phyloP scores from a whole-genome alignment of 345 rosid genomes.

The Camelina neglecta region DNA sequence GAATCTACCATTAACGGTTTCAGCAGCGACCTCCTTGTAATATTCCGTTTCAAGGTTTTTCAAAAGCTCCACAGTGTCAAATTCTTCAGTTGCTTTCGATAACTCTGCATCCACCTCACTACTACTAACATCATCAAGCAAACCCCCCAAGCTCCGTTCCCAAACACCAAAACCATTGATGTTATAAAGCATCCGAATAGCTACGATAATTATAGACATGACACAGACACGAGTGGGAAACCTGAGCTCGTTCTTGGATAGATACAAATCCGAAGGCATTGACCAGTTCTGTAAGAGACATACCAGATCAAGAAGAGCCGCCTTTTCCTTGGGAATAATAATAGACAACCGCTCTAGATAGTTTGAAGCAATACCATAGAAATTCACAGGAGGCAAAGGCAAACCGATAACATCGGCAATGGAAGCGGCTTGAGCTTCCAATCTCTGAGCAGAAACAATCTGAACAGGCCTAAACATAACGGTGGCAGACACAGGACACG shows the following conservation, averaged over 20 bases:
- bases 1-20: conserved; percentile 1
- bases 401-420: conserved; percentile 69
- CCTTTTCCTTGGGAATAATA: conserved; percentile 39
- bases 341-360: conserved; percentile 61
- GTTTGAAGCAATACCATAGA: conserved; percentile 60
- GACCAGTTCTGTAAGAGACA: conserved; percentile 64
- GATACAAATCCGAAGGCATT: conserved; percentile 73
- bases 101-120: conserved; percentile 19
- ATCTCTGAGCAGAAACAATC: conserved; percentile 53
- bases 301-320: conserved; percentile 53
- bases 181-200: conserved; percentile 62
- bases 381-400: conserved; percentile 69
- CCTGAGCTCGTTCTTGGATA: conserved; percentile 64
- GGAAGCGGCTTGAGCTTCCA: conserved; percentile 63
- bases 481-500: conserved; percentile 62
- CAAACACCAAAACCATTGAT: conserved; percentile 71
- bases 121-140: conserved; percentile 8
- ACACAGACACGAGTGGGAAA: conserved; percentile 66
- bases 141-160: conserved; percentile 48
- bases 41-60: conserved; percentile 53
- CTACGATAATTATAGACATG: conserved; percentile 63
- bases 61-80: conserved; percentile 48
- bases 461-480: conserved; percentile 67
- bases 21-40: conserved; percentile 27
- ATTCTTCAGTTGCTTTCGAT: neutral